Percentiles rank a stretch among this genome's conserved stretches.
phyloP scores from a whole-genome alignment of 2,329 filamentous ascomycete species.

The Fusarium anguioides region DNA sequence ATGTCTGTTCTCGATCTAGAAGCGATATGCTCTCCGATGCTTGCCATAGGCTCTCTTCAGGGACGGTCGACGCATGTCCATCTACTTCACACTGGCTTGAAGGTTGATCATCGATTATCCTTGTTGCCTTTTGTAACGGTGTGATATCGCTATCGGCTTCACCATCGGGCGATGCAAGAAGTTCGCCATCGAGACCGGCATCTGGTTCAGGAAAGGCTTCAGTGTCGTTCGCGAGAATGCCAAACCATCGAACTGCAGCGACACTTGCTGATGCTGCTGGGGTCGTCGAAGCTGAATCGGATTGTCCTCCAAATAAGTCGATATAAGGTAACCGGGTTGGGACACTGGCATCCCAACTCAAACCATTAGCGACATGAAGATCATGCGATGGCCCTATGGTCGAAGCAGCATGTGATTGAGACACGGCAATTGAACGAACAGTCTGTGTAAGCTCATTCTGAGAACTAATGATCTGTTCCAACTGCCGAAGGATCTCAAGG shows the following conservation, averaged over 20 bases:
- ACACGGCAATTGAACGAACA: constrained; percentile 26
- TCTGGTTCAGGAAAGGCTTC: constrained; percentile 8
- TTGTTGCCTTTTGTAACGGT: constrained; percentile 30
- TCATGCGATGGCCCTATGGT: background rate
- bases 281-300: constrained; percentile 36
- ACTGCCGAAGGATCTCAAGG: constrained; percentile 48
- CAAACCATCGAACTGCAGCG: constrained; percentile 44
- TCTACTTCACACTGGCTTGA: background rate
- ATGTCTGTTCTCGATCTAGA: constrained; percentile 35
- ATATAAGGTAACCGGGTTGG: background rate
- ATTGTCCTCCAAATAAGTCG: constrained; percentile 19
- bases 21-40: constrained; percentile 35
- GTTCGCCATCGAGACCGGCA: background rate
- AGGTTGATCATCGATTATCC: constrained; percentile 36
- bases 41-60: constrained; percentile 40
- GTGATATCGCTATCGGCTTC: constrained; percentile 19
- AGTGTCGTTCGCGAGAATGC: constrained; percentile 33
- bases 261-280: constrained; percentile 39
- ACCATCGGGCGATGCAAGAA: constrained; percentile 10
- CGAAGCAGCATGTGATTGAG: background rate
- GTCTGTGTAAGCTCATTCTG: constrained; percentile 36
- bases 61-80: rapidly evolving
- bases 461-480: constrained; percentile 35
- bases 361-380: background rate
- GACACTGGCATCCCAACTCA: background rate